These are phyloP conservation scores for Eutrema salsugineum DNA, from an alignment of 441 rosid species.

Conservation along the genomic window DNA sequence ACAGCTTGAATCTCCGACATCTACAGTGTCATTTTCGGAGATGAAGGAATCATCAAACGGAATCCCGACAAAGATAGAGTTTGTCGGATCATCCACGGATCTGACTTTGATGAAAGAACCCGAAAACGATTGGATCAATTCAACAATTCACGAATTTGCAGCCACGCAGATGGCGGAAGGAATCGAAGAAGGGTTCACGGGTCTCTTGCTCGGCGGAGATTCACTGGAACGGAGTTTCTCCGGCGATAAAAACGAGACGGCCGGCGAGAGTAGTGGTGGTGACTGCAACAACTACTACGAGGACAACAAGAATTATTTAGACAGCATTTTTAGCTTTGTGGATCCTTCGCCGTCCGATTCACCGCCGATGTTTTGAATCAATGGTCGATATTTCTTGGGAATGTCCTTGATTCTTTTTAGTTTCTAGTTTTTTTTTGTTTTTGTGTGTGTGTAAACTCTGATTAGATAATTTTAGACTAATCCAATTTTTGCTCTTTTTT, in stretches of 20 bases:
- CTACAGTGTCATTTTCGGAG: slow-evolving; percentile 74
- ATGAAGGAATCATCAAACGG: slow-evolving; percentile 9
- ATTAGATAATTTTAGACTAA: neutral
- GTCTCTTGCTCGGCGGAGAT: slow-evolving; percentile 52
- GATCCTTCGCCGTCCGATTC: slow-evolving; percentile 73
- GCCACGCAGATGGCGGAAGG: slow-evolving; percentile 35
- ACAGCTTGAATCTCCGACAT: slow-evolving; percentile 67
- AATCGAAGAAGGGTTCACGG: slow-evolving; percentile 68
- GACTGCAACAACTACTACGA: slow-evolving; percentile 45
- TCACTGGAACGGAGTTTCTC: slow-evolving; percentile 46
- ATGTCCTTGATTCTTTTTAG: neutral
- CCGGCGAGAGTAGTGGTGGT: slow-evolving; percentile 28
- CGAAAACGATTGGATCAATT: slow-evolving; percentile 61
- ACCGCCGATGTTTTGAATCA: slow-evolving; percentile 22
- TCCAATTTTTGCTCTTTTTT: neutral
- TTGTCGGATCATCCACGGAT: slow-evolving; percentile 46
- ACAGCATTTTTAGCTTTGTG: slow-evolving; percentile 76
- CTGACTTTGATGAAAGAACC: slow-evolving; percentile 46
- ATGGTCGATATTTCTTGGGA: slow-evolving; percentile 1
- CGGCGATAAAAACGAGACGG: slow-evolving; percentile 38
- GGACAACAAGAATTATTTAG: slow-evolving; percentile 89
- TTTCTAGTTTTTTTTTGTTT: neutral
- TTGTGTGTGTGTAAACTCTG: neutral
- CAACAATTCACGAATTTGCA: slow-evolving; percentile 51
- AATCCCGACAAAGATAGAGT: slow-evolving; percentile 38